Evolutionary conservation across 805 yeast genomes (phyloP).

Genomic region (Pichia membranifaciens): DNA sequence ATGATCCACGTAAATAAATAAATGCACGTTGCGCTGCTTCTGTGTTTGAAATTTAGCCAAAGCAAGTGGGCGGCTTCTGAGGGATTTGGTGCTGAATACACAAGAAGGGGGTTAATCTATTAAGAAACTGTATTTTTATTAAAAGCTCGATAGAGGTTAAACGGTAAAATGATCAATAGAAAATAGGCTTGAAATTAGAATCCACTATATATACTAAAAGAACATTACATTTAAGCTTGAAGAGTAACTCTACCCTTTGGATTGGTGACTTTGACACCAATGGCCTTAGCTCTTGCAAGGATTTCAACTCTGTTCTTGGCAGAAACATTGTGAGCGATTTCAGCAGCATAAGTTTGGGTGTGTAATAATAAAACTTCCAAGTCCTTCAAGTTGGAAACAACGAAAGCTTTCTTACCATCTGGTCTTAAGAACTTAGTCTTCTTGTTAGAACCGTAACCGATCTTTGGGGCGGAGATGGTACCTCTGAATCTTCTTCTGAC

Average conservation of each 20-base stretch:
- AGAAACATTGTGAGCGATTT: conserved; percentile 98
- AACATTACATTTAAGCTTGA: conserved; percentile 68
- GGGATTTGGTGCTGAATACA: too few species aligned
- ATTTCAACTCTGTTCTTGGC: conserved; percentile 97
- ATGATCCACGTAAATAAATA: too few species aligned
- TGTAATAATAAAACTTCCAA: conserved; percentile 93
- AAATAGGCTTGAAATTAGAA: conserved; percentile 7
- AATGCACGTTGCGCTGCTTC: too few species aligned
- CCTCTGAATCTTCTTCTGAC: conserved; percentile 99
- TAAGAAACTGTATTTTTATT: too few species aligned
- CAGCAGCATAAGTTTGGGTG: conserved; percentile 99
- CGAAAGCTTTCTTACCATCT: conserved; percentile 96
- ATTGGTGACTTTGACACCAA: conserved; percentile 98
- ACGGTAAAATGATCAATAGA: not conserved
- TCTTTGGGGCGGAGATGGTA: conserved; percentile 97
- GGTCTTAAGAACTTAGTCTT: conserved; percentile 94
- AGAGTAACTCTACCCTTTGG: conserved; percentile 97
- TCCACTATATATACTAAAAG: conserved; percentile 13
- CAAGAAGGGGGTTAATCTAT: too few species aligned
- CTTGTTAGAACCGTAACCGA: conserved; percentile 99
- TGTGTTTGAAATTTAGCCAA: too few species aligned
- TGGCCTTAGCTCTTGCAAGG: conserved; percentile 94
- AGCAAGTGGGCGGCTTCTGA: too few species aligned
- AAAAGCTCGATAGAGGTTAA: not conserved
- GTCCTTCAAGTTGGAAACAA: conserved; percentile 88